Conservation (phyloP, 1,139 yeast genomes). For the Blastobotrys indianensis region DNA sequence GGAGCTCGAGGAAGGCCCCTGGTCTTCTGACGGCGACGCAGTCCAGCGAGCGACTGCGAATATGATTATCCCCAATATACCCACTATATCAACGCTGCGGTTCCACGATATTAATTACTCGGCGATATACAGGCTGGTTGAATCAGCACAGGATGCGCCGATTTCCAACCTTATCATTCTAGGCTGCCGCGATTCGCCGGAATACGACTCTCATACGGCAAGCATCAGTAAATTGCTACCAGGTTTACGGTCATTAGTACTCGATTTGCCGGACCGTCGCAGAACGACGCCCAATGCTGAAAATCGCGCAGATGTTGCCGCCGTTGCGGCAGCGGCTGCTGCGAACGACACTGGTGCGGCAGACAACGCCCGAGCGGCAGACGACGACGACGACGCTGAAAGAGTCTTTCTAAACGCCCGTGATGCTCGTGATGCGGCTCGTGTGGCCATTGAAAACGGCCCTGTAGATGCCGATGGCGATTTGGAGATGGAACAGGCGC, state of each 20-base stretch:
- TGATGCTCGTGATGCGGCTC: not conserved
- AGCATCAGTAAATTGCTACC: slow-evolving; percentile 1
- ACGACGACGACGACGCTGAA: not conserved
- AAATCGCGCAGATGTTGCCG: no score
- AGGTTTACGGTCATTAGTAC: slow-evolving; percentile 3
- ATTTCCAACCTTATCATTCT: slow-evolving; percentile 4
- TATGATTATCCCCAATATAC: slow-evolving; percentile 7
- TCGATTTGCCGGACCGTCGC: slow-evolving; percentile 4
- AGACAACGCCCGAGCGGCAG: not conserved
- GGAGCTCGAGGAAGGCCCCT: slow-evolving; percentile 10
- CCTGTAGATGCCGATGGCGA: not conserved
- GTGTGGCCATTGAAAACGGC: not conserved
- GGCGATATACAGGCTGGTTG: slow-evolving; percentile 2
- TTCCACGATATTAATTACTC: slow-evolving; percentile 6
- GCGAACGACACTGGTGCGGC: not conserved
- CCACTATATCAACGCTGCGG: slow-evolving; percentile 3
- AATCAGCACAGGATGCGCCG: not conserved
- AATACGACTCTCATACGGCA: not conserved
- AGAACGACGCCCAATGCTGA: no score
- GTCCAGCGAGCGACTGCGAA: slow-evolving; percentile 4
- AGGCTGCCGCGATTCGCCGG: slow-evolving; percentile 6
- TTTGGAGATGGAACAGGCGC: not conserved
- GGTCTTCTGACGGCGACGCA: slow-evolving; percentile 6
- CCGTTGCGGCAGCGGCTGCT: slow-evolving; percentile 1
- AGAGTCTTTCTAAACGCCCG: not conserved